These are phyloP conservation scores for Quercus alba DNA, from an alignment of 306 rosid genomes.

Conservation along the genomic window DNA sequence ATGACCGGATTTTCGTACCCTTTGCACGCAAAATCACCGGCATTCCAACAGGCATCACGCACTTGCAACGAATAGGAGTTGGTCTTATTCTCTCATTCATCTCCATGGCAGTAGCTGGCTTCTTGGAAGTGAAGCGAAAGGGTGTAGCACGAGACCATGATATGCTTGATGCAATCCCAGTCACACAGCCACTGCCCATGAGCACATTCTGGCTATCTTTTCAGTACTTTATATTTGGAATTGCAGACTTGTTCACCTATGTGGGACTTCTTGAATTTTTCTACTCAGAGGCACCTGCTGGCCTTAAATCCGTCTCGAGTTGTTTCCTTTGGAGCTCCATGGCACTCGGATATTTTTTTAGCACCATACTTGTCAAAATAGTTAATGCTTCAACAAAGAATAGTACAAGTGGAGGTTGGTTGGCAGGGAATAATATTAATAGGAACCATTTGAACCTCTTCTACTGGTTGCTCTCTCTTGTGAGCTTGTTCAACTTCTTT, in stretches of 20 bases:
- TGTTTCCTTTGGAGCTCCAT: conserved; percentile 91
- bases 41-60: conserved; percentile 69
- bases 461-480: conserved; percentile 64
- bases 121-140: conserved; percentile 71
- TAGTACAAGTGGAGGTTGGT: conserved; percentile 67
- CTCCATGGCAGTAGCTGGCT: conserved; percentile 81
- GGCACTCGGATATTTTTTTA: conserved; percentile 80
- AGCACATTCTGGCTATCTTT: conserved; percentile 83
- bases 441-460: conserved; percentile 73
- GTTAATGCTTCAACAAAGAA: conserved; percentile 66
- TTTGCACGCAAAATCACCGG: conserved; percentile 54
- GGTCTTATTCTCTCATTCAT: conserved; percentile 75
- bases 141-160: conserved; percentile 52
- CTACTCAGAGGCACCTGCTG: conserved; percentile 86
- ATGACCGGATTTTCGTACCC: conserved; percentile 67
- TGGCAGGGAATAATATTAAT: conserved; percentile 81
- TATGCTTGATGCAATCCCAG: conserved; percentile 74
- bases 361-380: conserved; percentile 68
- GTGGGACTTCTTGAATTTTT: conserved; percentile 51
- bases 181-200: conserved; percentile 70
- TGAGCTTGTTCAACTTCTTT: conserved; percentile 70
- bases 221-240: conserved; percentile 87
- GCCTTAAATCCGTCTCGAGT: conserved; percentile 72
- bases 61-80: conserved; percentile 79
- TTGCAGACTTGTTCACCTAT: conserved; percentile 86